Conservation (phyloP, 306 rosid species). For the Chamaecrista fasciculata region DNA sequence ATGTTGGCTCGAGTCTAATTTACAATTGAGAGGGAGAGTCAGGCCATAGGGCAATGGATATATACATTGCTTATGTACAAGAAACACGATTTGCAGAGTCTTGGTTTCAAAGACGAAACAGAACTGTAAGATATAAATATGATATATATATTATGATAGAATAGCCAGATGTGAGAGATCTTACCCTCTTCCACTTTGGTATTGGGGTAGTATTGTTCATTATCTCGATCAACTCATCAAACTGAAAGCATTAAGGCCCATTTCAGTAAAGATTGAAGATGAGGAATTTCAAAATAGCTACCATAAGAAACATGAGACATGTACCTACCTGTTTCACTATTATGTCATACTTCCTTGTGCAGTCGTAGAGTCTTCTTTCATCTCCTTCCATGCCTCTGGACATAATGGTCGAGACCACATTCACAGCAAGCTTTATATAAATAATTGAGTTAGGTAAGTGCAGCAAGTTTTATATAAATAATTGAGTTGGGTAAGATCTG, state of each 20-base stretch:
- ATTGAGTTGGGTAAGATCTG: too few relatives aligned
- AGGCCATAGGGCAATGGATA: background rate
- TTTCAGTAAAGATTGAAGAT: background rate
- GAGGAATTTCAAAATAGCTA: background rate
- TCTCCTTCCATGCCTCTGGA: constrained; percentile 24
- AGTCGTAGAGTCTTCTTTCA: constrained; percentile 28
- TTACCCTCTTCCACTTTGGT: constrained; percentile 29
- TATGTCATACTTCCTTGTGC: constrained; percentile 33
- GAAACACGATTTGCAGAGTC: constrained; percentile 6
- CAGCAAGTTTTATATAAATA: background rate
- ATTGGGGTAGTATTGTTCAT: background rate
- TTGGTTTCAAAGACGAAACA: background rate
- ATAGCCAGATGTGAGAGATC: background rate
- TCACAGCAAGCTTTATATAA: background rate
- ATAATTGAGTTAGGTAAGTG: background rate
- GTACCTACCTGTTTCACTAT: constrained; percentile 46
- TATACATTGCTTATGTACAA: background rate
- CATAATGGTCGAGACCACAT: constrained; percentile 17
- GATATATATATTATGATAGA: too few relatives aligned
- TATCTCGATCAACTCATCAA: constrained; percentile 28
- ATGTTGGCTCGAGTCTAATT: constrained; percentile 16
- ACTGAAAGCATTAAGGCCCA: constrained; percentile 28
- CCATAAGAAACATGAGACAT: background rate
- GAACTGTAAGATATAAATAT: background rate
- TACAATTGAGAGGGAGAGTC: background rate